A percentile compares a stretch with the other conserved stretches of the same genome.
phyloP scores from a whole-genome alignment of 2,329 filamentous ascomycete species.

The Colletotrichum sublineola region DNA sequence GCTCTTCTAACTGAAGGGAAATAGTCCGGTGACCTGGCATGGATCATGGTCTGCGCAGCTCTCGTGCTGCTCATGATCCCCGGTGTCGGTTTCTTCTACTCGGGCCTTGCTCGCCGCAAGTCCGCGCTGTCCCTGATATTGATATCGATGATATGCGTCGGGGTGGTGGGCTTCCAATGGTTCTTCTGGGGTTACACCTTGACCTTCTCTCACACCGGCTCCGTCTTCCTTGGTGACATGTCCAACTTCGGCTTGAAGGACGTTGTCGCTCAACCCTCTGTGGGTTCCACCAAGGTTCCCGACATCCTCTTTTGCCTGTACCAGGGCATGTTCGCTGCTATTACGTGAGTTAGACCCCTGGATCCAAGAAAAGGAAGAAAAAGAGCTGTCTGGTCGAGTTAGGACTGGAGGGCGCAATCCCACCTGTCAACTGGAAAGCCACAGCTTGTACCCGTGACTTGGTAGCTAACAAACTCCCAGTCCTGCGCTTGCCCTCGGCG shows the following conservation, averaged over 20 bases:
- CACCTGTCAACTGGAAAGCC: background rate
- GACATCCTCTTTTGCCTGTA: conserved; percentile 89
- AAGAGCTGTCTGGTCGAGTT: background rate
- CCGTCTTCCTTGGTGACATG: conserved; percentile 82
- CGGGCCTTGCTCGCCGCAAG: conserved; percentile 88
- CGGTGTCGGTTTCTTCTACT: conserved; percentile 95
- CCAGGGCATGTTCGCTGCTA: conserved; percentile 90
- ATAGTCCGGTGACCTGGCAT: conserved; percentile 84
- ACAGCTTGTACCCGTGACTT: background rate
- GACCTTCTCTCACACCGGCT: conserved; percentile 84
- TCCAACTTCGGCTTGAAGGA: conserved; percentile 85
- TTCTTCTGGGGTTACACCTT: conserved; percentile 96
- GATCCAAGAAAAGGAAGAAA: background rate
- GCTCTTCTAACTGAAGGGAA: conserved; percentile 13
- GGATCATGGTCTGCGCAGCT: conserved; percentile 81
- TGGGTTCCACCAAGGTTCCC: conserved; percentile 78
- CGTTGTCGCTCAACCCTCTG: conserved; percentile 81
- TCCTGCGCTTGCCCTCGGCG: conserved; percentile 70
- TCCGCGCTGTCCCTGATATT: conserved; percentile 89
- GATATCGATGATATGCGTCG: conserved; percentile 84
- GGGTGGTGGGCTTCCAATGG: conserved; percentile 89
- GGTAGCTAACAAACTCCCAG: conserved; percentile 50
- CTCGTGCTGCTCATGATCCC: conserved; percentile 94
- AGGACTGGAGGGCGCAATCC: background rate
- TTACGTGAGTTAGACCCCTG: conserved; percentile 75